Evolutionary conservation across 2,329 filamentous ascomycete species (phyloP), one percentile per base, ranked within the genome.

Genomic region (Bisporella sp.): DNA sequence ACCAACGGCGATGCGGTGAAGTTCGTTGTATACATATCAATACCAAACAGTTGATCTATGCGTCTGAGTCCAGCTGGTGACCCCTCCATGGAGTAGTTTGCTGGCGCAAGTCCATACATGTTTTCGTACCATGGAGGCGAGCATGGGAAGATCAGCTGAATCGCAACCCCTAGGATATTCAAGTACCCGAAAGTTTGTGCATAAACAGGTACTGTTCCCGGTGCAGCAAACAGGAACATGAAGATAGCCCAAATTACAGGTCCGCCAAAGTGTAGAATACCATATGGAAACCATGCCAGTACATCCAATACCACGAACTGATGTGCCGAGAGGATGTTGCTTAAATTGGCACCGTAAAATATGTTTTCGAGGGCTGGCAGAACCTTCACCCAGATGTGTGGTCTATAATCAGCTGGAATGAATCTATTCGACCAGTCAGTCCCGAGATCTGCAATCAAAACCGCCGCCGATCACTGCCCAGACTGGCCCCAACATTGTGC

Each of bases 71-170:
- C 92, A 9, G 91, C 92, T 1, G 92, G 90, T 43, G 89, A 92
- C 46, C 92, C 92, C 42, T 81, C 76, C 77, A 97, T 95, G 44
- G 87, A 87, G 71, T 96, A 96, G 62, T 93, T 89, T 45, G 92
- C 92, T 2, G 92, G 91, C 31, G 89, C 89, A 47, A 96, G 74
- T 12, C 92, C 92, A 67, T 96, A 89, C 62, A 87, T 77, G 68
- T 93, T 95, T 75, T 96, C 92, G 65, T 96, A 97, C 92, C 92
- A 97, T 1, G 92, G 92, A 30, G 92, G 89, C 29, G 91, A 93
- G 74, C 92, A 96, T 1, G 92, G 92, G 70, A 96, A 95, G 55
- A 90, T 69, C 48, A 96, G 77, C 71, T 96, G 91, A 57, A 95
- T 91, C 32, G 84, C 81, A 50, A 96, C 92, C 48, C 90, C 92